phyloP scores from a whole-genome alignment of 2,329 filamentous ascomycete species.

The Neobulgaria alba region DNA sequence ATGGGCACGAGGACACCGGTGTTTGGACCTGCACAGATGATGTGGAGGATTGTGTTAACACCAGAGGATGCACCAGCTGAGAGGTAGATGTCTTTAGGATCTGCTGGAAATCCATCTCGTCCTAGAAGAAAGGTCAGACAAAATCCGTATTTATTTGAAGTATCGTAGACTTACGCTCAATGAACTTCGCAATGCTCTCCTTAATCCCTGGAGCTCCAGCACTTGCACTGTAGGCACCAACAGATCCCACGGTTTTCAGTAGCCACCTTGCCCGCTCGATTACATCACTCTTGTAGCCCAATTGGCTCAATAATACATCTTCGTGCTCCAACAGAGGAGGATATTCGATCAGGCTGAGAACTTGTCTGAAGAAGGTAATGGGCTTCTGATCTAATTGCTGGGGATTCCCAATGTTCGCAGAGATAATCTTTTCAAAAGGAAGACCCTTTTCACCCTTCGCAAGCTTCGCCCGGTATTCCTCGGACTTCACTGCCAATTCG shows the following conservation, averaged over 20 bases:
- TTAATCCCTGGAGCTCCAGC: conserved; percentile 81
- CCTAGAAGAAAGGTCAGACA: conserved; percentile 36
- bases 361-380: conserved; percentile 98
- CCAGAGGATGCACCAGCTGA: conserved; percentile 87
- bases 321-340: conserved; percentile 75
- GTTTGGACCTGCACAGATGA: conserved; percentile 70
- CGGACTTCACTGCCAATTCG: conserved; percentile 87
- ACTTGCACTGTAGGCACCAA: conserved; percentile 94
- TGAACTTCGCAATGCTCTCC: conserved; percentile 84
- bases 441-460: conserved; percentile 47
- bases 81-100: conserved; percentile 77
- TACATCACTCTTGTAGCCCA: conserved; percentile 88
- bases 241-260: conserved; percentile 75
- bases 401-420: conserved; percentile 97
- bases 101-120: conserved; percentile 80
- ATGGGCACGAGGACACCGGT: conserved; percentile 89
- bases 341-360: conserved; percentile 87
- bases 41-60: conserved; percentile 85
- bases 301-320: conserved; percentile 61
- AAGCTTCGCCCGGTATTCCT: conserved; percentile 75
- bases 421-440: conserved; percentile 86
- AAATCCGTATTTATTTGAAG: not conserved
- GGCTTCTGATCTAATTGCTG: conserved; percentile 99
- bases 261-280: conserved; percentile 75
- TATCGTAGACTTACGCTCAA: conserved; percentile 58